Conservation (phyloP, 768 basidiomycete genomes). For the Lepiota brunneoincarnata region DNA sequence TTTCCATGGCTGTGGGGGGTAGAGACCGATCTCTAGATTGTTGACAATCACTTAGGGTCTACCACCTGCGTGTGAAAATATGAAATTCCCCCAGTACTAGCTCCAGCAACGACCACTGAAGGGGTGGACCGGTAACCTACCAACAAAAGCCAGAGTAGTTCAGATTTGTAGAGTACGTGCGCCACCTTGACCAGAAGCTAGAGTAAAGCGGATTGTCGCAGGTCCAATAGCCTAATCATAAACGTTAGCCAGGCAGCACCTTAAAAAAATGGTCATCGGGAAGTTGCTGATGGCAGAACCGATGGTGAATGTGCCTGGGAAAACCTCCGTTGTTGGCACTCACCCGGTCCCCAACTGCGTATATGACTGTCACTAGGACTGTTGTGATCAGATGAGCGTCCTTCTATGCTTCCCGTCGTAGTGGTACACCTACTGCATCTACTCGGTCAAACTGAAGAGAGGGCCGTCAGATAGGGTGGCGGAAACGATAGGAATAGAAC, state of each 20-base stretch:
- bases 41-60: slow-evolving; percentile 31
- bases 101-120: too few relatives aligned
- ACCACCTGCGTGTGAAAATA: slow-evolving; percentile 19
- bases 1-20: not conserved
- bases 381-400: not conserved
- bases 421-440: slow-evolving; percentile 28
- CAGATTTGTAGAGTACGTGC: slow-evolving; percentile 33
- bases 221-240: slow-evolving; percentile 26
- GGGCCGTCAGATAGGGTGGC: not conserved
- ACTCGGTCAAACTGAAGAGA: slow-evolving; percentile 28
- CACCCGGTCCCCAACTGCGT: slow-evolving; percentile 30
- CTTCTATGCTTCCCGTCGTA: not conserved
- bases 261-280: slow-evolving; percentile 38
- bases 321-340: not conserved
- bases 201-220: slow-evolving; percentile 26
- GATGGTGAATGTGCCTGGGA: slow-evolving; percentile 29
- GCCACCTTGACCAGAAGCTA: slow-evolving; percentile 28
- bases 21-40: slow-evolving; percentile 21
- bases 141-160: slow-evolving; percentile 35
- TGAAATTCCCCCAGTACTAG: not conserved
- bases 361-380: slow-evolving; percentile 35
- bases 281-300: slow-evolving; percentile 23
- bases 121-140: slow-evolving; percentile 11
- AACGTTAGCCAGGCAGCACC: too few relatives aligned
- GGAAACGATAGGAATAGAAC: not conserved